Percentiles rank a stretch among this genome's conserved stretches.
Evolutionary conservation across 2,329 filamentous ascomycete genomes (phyloP).

Genomic region (Colletotrichum nymphaeae): DNA sequence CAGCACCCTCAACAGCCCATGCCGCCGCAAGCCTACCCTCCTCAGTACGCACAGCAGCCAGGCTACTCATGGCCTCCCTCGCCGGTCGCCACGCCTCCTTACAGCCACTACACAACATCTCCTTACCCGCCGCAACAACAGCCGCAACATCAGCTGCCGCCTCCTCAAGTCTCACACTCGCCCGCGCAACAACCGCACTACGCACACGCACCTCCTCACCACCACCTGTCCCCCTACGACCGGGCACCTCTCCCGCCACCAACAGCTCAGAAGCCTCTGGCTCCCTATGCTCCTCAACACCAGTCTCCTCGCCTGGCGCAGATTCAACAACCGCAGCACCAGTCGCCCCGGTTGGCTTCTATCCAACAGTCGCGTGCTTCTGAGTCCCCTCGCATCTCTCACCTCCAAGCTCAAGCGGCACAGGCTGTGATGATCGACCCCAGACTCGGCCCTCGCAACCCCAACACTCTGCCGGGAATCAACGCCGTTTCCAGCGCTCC

Average conservation of each 20-base stretch:
- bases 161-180: constrained; percentile 39
- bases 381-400: constrained; percentile 58
- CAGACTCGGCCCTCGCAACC: constrained; percentile 49
- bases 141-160: constrained; percentile 36
- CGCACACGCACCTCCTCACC: constrained; percentile 38
- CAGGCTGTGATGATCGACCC: constrained; percentile 53
- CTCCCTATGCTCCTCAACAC: constrained; percentile 46
- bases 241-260: constrained; percentile 51
- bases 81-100: constrained; percentile 65
- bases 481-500: constrained; percentile 38
- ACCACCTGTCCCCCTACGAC: constrained; percentile 44
- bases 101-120: constrained; percentile 56
- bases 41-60: constrained; percentile 53
- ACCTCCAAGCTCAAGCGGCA: constrained; percentile 55
- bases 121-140: constrained; percentile 47
- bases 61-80: constrained; percentile 67
- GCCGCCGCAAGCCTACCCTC: constrained; percentile 49
- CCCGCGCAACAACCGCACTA: constrained; percentile 46
- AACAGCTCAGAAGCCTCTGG: constrained; percentile 44
- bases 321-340: constrained; percentile 36
- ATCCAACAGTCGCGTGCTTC: constrained; percentile 33
- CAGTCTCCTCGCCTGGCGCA: constrained; percentile 45
- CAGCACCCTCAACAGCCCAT: constrained; percentile 49
- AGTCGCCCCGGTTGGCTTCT: constrained; percentile 40
- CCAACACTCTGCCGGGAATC: constrained; percentile 54